Conservation (phyloP, 306 rosid species). For the Leucaena leucocephala region DNA sequence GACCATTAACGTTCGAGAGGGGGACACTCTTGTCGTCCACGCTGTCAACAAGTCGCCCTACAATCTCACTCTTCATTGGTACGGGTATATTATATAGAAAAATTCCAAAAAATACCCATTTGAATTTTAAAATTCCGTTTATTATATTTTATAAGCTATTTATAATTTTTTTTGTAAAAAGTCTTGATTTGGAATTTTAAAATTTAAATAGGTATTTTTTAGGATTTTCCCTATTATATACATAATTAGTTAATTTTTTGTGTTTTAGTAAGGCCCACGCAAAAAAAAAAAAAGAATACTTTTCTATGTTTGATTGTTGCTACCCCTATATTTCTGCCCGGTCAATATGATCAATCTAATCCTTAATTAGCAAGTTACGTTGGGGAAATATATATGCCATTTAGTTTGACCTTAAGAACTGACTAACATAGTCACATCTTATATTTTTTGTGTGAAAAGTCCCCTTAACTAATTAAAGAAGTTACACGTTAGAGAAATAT, state of each 20-base stretch:
- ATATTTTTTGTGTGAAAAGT: background rate
- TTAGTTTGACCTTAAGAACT: background rate
- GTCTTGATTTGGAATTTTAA: no score
- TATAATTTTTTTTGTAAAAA: no score
- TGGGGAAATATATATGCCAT: background rate
- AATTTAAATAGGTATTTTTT: no score
- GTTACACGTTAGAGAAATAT: no score
- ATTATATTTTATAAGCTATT: no score
- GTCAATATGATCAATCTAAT: background rate
- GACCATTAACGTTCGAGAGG: slow-evolving; percentile 47
- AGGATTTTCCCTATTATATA: no score
- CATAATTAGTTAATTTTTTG: background rate
- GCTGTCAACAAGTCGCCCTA: slow-evolving; percentile 56
- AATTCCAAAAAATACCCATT: no score
- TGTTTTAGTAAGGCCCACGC: no score
- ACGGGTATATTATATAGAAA: background rate
- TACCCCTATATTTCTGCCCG: background rate
- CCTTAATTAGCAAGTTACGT: background rate
- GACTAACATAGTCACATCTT: no score
- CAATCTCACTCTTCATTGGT: slow-evolving; percentile 57
- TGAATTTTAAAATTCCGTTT: no score
- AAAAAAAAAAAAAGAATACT: no score
- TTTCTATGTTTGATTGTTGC: background rate
- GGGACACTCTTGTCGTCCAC: slow-evolving; percentile 53
- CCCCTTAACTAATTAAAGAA: no score